Conservation (phyloP, 2,329 filamentous ascomycete species). For the Claviceps sp. region DNA sequence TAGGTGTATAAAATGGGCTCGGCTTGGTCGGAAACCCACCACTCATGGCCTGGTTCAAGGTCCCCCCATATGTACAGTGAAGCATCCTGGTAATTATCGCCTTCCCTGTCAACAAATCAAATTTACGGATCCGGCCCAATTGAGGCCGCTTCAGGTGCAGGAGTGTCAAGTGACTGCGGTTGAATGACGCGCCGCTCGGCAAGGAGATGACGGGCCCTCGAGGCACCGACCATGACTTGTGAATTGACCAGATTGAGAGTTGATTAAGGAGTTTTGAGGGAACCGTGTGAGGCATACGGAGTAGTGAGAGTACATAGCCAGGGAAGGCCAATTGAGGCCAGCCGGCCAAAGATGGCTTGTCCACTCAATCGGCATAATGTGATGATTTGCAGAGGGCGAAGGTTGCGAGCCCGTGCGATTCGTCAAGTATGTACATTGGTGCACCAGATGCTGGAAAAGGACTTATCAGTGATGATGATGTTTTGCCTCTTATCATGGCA, state of each 20-base stretch:
- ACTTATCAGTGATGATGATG: background rate
- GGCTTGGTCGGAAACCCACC: background rate
- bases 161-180: background rate
- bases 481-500: slow-evolving; percentile 1
- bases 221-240: background rate
- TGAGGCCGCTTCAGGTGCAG: background rate
- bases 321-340: background rate
- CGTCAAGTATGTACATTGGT: background rate
- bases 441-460: background rate
- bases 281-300: background rate
- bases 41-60: background rate
- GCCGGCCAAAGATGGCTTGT: background rate
- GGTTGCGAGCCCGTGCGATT: background rate
- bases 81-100: background rate
- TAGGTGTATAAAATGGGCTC: background rate
- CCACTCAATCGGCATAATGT: background rate
- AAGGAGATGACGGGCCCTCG: background rate
- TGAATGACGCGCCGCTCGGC: background rate
- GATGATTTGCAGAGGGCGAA: background rate
- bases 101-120: background rate
- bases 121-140: background rate
- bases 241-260: background rate
- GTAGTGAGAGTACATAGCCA: background rate
- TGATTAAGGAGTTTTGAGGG: background rate
- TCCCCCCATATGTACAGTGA: background rate